Percentiles rank a stretch among this genome's conserved stretches.
Evolutionary conservation across 352 stramenopile genomes (phyloP).

Genomic region (Phytophthora fragariaefolia): DNA sequence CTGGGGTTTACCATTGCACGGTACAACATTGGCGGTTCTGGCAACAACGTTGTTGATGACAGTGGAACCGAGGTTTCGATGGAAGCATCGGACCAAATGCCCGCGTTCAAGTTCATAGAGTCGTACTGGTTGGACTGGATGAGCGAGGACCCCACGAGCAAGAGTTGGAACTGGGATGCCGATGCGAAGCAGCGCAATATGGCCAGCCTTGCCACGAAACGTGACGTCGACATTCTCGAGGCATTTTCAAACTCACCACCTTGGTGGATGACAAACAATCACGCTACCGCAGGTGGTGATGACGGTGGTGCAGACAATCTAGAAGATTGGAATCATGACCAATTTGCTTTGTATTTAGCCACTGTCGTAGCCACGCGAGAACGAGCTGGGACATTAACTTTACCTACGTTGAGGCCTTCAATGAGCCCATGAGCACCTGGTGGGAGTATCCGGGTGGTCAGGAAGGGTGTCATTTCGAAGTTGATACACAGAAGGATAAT

Average conservation of each 20-base stretch:
- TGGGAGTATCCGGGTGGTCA: constrained; percentile 49
- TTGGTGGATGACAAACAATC: constrained; percentile 63
- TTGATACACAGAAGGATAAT: constrained; percentile 43
- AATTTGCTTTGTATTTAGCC: constrained; percentile 51
- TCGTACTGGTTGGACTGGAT: constrained; percentile 54
- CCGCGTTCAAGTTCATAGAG: constrained; percentile 46
- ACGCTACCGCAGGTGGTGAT: constrained; percentile 44
- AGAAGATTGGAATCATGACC: constrained; percentile 34
- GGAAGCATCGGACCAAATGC: constrained; percentile 49
- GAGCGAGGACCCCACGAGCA: constrained; percentile 35
- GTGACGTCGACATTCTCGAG: constrained; percentile 48
- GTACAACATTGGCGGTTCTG: constrained; percentile 59
- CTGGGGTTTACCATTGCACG: constrained; percentile 55
- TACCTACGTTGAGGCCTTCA: constrained; percentile 55
- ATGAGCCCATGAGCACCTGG: constrained; percentile 46
- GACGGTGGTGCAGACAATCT: constrained; percentile 48
- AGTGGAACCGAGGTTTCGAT: constrained; percentile 44
- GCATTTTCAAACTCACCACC: constrained; percentile 59
- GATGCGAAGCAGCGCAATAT: constrained; percentile 49
- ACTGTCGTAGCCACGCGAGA: constrained; percentile 44
- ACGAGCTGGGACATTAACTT: constrained; percentile 50
- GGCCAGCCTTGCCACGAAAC: constrained; percentile 35
- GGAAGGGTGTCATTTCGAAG: constrained; percentile 50
- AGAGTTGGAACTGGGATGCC: constrained; percentile 50
- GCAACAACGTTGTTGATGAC: constrained; percentile 42